These are phyloP conservation scores for Termitomyces eurrhizus DNA, from an alignment of 768 basidiomycete genomes.

Conservation along the genomic window DNA sequence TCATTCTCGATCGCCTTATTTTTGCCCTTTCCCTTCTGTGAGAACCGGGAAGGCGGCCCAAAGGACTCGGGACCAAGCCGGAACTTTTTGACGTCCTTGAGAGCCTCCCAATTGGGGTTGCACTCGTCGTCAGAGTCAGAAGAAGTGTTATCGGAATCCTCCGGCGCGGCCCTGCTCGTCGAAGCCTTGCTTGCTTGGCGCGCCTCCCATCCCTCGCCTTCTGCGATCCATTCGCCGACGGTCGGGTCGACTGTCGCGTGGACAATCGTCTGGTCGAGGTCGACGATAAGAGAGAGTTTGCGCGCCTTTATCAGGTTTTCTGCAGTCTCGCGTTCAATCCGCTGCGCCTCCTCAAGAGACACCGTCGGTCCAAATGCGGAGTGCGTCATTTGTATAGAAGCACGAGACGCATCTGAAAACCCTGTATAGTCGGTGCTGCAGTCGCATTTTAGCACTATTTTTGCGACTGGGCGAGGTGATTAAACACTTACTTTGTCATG, in stretches of 20 bases:
- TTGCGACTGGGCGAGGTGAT: constrained; percentile 8
- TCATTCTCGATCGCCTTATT: constrained; percentile 65
- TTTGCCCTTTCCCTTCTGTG: constrained; percentile 50
- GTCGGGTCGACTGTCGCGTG: constrained; percentile 99
- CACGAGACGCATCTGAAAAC: constrained; percentile 81
- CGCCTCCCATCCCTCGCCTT: constrained; percentile 78
- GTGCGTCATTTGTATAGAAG: constrained; percentile 92
- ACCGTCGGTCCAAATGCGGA: constrained; percentile 89
- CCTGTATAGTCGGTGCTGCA: constrained; percentile 78
- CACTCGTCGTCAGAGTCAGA: constrained; percentile 53
- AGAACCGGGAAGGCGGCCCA: constrained; percentile 36
- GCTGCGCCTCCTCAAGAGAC: constrained; percentile 87
- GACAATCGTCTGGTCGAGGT: constrained; percentile 98
- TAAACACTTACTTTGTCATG: constrained; percentile 71
- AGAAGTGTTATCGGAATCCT: constrained; percentile 37
- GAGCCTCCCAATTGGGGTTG: constrained; percentile 91
- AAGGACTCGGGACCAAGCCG: constrained; percentile 79
- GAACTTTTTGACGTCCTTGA: constrained; percentile 90
- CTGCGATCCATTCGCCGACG: constrained; percentile 93
- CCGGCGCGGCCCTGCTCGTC: constrained; percentile 25
- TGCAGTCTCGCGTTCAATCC: constrained; percentile 82
- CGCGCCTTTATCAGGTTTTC: constrained; percentile 68
- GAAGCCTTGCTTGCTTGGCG: constrained; percentile 43
- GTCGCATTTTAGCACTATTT: not conserved
- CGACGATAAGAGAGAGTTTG: constrained; percentile 93